Evolutionary conservation across 306 rosid species (phyloP), one percentile per base, ranked within the genome.

Genomic region (Hippophae rhamnoides): DNA sequence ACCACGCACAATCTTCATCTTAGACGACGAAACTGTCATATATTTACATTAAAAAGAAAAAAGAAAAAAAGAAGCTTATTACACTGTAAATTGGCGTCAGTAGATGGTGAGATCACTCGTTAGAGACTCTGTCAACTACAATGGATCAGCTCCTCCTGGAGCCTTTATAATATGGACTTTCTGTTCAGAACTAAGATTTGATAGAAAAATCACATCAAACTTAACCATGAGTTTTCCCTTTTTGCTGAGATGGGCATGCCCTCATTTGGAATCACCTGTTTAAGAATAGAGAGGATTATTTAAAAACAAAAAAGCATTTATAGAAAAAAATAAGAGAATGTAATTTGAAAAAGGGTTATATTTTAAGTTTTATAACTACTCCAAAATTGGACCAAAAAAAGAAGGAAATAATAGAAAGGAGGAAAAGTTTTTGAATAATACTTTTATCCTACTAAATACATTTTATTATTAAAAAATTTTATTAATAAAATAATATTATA

Each of bases 241-340:
- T 78, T 74, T 78, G 54, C 64, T 60, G 52, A 82, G 86, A 26
- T 55, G 11, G 95, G 97, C 97, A 82, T 89, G 52, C 95, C 95
- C 67, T 89, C 95, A 56, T 80, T 77, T 38, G 77, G 62, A 58
- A 86, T 54, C 51, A 80, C 72, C 6, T 74, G 53, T 66, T 76
- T 83, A 60, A 18, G 18, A 18, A 18, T 18, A 18, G 0, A 18
- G 18, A 18, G 18, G 18, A 18, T 18, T 18, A 18, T 18, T 18
- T 18, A 18, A 0, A 18, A n/a, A n/a, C n/a, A 18, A 18, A 18
- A 18, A 18, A 18, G 0, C 18, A 18, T 18, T 18, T 18, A 18
- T 18, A n/a, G 18, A 0, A 18, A 18, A 18, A 18, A 18, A 0
- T 18, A 18, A 18, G 18, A 18, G 18, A 18, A 18, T 18, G 18